Percentiles rank a stretch among this genome's conserved stretches.
Evolutionary conservation across 441 rosid genomes (phyloP).

Genomic region (Corymbia citriodora): DNA sequence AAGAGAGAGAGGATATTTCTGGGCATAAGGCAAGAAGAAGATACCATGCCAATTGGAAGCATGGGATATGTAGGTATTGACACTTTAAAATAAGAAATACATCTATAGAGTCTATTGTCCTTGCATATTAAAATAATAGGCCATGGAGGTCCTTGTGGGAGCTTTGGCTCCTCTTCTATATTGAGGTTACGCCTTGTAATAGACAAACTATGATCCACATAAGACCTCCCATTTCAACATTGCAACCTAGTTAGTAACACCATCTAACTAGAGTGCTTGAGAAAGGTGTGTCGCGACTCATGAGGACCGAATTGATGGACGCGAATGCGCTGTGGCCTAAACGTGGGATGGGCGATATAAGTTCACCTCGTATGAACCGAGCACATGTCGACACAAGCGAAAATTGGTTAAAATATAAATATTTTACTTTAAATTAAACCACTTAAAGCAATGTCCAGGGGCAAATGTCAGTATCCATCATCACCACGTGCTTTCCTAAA

Average conservation of each 20-base stretch:
- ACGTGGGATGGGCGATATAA: background rate
- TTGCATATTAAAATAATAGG: too few species aligned
- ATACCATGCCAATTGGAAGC: background rate
- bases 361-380: background rate
- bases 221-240: too few species aligned
- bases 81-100: too few species aligned
- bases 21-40: too few species aligned
- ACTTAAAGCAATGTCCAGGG: background rate
- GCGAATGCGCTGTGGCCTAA: background rate
- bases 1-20: too few species aligned
- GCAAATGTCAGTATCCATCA: background rate
- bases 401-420: background rate
- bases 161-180: too few species aligned
- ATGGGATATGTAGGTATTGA: rapidly evolving
- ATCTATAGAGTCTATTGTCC: rapidly evolving
- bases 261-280: background rate
- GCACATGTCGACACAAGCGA: background rate
- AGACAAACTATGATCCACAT: too few species aligned
- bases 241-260: background rate
- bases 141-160: too few species aligned
- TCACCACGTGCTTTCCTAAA: background rate
- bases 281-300: background rate
- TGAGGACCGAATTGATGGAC: background rate
- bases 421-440: background rate
- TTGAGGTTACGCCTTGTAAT: too few species aligned